phyloP scores from a whole-genome alignment of 2,329 filamentous ascomycete species.

The Rhynchosporium graminicola region DNA sequence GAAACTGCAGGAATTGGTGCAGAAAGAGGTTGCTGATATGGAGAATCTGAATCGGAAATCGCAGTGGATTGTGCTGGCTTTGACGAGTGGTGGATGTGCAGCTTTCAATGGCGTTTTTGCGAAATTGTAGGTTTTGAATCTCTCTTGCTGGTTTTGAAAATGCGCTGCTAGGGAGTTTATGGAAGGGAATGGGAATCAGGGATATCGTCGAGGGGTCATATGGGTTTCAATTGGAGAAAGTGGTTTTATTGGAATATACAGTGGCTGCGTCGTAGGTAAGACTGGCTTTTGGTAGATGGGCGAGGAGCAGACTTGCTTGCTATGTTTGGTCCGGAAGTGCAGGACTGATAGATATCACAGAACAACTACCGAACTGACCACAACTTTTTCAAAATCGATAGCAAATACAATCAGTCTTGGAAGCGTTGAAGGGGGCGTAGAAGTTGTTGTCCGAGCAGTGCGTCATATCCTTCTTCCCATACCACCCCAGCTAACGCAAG shows the following conservation, averaged over 20 bases:
- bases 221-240: too few species aligned
- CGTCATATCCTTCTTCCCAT: slow-evolving; percentile 30
- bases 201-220: background rate
- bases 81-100: slow-evolving; percentile 75
- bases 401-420: slow-evolving; percentile 48
- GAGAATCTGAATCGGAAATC: slow-evolving; percentile 42
- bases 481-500: slow-evolving; percentile 3
- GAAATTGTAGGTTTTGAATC: slow-evolving; percentile 61
- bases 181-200: background rate
- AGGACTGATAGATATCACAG: slow-evolving; percentile 37
- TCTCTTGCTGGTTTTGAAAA: background rate
- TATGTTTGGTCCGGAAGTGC: background rate
- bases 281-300: background rate
- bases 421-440: slow-evolving; percentile 49
- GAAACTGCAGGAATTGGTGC: background rate
- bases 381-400: slow-evolving; percentile 50
- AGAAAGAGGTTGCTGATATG: slow-evolving; percentile 25
- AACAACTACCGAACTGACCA: slow-evolving; percentile 58
- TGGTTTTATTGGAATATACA: background rate
- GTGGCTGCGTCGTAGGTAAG: too few species aligned
- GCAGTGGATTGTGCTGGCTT: slow-evolving; percentile 68
- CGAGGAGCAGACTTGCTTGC: background rate
- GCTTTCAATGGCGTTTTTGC: slow-evolving; percentile 76
- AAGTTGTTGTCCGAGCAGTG: slow-evolving; percentile 53
- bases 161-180: background rate